Conservation (phyloP, 2,329 filamentous ascomycete species). For the Xylariaceae sp. region DNA sequence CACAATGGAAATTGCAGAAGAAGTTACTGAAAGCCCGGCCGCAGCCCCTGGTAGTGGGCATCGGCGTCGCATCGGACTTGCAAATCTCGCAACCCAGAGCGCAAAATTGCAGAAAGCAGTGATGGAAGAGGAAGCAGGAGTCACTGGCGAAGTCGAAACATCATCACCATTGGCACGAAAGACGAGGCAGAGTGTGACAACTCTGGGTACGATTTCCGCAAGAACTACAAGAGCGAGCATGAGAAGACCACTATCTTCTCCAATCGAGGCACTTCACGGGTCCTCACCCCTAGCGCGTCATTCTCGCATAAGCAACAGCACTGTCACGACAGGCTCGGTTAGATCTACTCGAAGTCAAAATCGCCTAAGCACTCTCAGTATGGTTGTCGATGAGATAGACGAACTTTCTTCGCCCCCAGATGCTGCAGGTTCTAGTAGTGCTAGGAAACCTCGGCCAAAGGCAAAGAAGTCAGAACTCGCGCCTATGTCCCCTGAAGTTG, state of each 20-base stretch:
- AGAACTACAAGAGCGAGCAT: conserved; percentile 39
- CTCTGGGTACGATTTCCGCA: conserved; percentile 33
- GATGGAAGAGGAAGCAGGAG: conserved; percentile 38
- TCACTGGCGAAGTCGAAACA: conserved; percentile 40
- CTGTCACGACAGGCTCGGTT: conserved; percentile 28
- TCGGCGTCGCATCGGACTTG: conserved; percentile 48
- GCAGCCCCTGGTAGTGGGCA: conserved; percentile 63
- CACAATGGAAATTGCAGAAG: conserved; percentile 41
- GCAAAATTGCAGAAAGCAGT: conserved; percentile 51
- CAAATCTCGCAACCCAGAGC: conserved; percentile 47
- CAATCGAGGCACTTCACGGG: conserved; percentile 24
- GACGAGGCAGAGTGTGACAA: conserved; percentile 44
- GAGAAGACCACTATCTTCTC: conserved; percentile 26
- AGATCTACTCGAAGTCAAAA: conserved; percentile 35
- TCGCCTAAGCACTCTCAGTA: conserved; percentile 29
- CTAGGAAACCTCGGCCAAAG: conserved; percentile 36
- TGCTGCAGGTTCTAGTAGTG: conserved; percentile 37
- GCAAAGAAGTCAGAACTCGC: conserved; percentile 24
- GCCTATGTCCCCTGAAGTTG: conserved; percentile 20
- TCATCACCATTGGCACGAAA: conserved; percentile 54
- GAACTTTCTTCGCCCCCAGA: conserved; percentile 39
- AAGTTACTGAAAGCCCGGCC: conserved; percentile 59
- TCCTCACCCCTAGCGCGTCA: conserved; percentile 30
- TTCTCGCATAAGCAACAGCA: conserved; percentile 32
- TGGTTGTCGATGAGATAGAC: conserved; percentile 20